phyloP scores from a whole-genome alignment of 2,329 filamentous ascomycete genomes.

The Aspergillus fumigatus region DNA sequence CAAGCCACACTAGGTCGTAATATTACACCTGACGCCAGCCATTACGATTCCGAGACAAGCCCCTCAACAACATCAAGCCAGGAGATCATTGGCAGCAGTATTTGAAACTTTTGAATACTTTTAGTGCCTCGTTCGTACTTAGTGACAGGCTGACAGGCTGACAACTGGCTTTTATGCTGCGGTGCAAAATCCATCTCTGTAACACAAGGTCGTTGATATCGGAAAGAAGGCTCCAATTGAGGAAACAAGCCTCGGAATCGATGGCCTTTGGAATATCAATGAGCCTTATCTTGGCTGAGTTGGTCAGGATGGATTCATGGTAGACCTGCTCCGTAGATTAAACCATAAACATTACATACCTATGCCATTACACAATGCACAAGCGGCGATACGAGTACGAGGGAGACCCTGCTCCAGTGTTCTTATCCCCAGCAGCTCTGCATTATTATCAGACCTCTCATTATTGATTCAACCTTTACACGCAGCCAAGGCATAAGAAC shows the following conservation, averaged over 20 bases:
- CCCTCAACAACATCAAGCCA: too few relatives aligned
- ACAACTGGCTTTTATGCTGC: too few relatives aligned
- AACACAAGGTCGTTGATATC: neutral
- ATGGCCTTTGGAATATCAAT: neutral
- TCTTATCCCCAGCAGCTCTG: neutral
- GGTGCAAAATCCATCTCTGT: neutral
- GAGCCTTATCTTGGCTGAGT: neutral
- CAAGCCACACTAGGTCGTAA: neutral
- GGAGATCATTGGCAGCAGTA: neutral
- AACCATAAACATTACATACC: too few relatives aligned
- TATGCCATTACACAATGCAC: neutral
- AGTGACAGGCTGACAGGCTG: too few relatives aligned
- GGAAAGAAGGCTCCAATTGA: neutral
- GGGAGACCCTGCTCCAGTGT: neutral
- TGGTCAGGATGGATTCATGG: neutral
- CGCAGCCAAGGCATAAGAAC: neutral
- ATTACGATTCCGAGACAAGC: too few relatives aligned
- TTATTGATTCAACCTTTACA: neutral
- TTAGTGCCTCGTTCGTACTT: too few relatives aligned
- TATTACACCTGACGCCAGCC: neutral
- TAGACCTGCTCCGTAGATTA: neutral
- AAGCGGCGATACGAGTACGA: neutral
- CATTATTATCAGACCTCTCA: neutral
- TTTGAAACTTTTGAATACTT: too few relatives aligned
- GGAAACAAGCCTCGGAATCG: neutral